Evolutionary conservation across 768 basidiomycete genomes (phyloP), one percentile per base, ranked within the genome.

Genomic region (Rhodocollybia butyracea): DNA sequence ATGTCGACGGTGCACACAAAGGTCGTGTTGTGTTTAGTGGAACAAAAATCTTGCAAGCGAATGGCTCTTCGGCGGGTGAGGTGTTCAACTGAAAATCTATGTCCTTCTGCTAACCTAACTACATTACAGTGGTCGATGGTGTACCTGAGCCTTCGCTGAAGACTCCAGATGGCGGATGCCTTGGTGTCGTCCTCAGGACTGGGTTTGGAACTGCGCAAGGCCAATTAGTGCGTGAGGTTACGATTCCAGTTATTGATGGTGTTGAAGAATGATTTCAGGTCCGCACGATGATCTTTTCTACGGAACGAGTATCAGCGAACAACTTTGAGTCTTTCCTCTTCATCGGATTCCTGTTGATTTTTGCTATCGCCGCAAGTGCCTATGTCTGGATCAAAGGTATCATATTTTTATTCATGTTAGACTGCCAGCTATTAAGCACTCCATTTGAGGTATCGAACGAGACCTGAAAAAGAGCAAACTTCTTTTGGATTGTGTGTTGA

Each of bases 171-270:
- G 86, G 84, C 19, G 96, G 96, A 39, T 96, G 94, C 69, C 84
- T 97, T 7, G 95, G 94, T 8, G 76, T 94, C 41, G 94, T 98
- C 12, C 80, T 98, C 39, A 86, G 94, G 54, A 98, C 97, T 12
- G 96, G 97, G 1, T 99, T 98, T 65, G 97, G 97, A 8, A 99
- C 97, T 10, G 86, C 94, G 1, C 97, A 99, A 68, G 97, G 97
- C 36, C 93, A 96, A 70, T 85, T 99, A 31, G 95, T 99, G 30
- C 79, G 96, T 54, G 4, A 19, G 12, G 27, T 8, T 29, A 8
- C n/a, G 42, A 2, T 10, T n/a, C 27, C 21, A 13, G 10, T 24
- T 21, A 15, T 6, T 12, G 10, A 29, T 22, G 12, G 15, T 39
- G 29, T 29, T 53, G 2, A 53, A 5, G 29, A 24, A 15, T 54